Evolutionary conservation across 768 basidiomycete genomes (phyloP).

Genomic region (Panellus pusillus): DNA sequence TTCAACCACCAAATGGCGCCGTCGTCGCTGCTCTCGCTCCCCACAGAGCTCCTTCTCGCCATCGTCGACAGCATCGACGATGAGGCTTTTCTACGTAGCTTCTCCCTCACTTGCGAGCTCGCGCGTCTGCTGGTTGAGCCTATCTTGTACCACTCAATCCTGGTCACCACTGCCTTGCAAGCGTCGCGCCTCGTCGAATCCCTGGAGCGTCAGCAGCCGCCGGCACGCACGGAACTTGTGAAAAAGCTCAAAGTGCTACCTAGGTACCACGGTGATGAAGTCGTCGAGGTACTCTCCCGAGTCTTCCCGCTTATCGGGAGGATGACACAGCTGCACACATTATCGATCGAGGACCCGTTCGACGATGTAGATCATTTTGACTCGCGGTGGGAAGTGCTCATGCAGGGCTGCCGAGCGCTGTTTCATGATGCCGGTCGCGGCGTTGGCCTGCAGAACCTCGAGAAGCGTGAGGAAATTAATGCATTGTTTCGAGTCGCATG

Average conservation of each 20-base stretch:
- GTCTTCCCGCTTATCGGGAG: constrained; percentile 1
- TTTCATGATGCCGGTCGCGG: constrained; percentile 3
- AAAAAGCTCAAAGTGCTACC: background rate
- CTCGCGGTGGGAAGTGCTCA: too few relatives aligned
- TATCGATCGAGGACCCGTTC: constrained; percentile 7
- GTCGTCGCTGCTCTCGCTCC: too few relatives aligned
- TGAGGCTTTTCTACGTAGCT: background rate
- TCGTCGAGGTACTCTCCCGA: constrained; percentile 1
- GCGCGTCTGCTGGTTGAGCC: background rate
- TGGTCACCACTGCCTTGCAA: too few relatives aligned
- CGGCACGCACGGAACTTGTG: background rate
- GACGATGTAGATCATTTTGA: background rate
- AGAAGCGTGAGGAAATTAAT: constrained; percentile 1
- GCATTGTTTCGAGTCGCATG: background rate
- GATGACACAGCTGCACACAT: too few relatives aligned
- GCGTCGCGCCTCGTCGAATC: too few relatives aligned
- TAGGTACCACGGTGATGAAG: background rate
- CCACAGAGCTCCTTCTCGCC: too few relatives aligned
- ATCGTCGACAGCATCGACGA: too few relatives aligned
- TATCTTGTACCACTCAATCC: too few relatives aligned
- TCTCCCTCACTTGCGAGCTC: background rate
- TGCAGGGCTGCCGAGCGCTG: too few relatives aligned
- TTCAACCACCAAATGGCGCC: background rate
- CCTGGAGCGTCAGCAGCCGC: constrained; percentile 4
- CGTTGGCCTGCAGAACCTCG: constrained; percentile 1